Evolutionary conservation across 176 grass and related monocot genomes (phyloP), one percentile per base, ranked within the genome.

Genomic region (Ampelocalamus luodianensis): DNA sequence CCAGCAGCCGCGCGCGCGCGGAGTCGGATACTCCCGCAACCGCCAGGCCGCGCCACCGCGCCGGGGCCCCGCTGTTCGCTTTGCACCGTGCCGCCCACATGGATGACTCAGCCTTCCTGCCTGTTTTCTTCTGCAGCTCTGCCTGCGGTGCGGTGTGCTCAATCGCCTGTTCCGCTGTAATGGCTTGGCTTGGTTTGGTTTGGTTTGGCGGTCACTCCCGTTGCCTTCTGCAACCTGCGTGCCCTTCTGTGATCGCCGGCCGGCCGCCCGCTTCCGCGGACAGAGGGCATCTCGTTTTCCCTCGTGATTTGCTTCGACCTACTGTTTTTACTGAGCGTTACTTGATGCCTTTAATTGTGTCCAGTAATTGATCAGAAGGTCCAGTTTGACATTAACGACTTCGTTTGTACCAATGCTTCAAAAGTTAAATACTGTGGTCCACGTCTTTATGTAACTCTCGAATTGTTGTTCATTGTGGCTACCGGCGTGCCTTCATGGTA

Each of bases 61-160:
- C 15, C 43, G 43, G 64, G 72, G 43, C 8, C 74, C 64, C 46
- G 36, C 42, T 69, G 82, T 76, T 40, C 69, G 77, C 51, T 76
- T 20, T 69, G 87, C 24, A 76, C 82, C 77, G 32, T 76, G 62
- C 77, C 69, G 17, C 2, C 77, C 82, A 53, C 82, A 76, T 85
- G 50, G 61, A 50, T 29, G 53, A 3, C 44, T 34, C 68, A 56
- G 40, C 61, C 32, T 58, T 40, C n/a, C 26, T 22, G 58, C 74
- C 48, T 23, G 81, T 37, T 66, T 79, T 46, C 46, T 44, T 24
- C 49, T 32, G 16, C n/a, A 45, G 48, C 34, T 9, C 56, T 26
- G 58, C 15, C 5, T 34, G 8, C 8, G 79, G 65, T 81, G 13
- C 18, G 36, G 14, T 7, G 5, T 13, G 42, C 69, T 26, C n/a